Evolutionary conservation across 441 rosid genomes (phyloP), one percentile per base, ranked within the genome.

Genomic region (Aleurites moluccanus): DNA sequence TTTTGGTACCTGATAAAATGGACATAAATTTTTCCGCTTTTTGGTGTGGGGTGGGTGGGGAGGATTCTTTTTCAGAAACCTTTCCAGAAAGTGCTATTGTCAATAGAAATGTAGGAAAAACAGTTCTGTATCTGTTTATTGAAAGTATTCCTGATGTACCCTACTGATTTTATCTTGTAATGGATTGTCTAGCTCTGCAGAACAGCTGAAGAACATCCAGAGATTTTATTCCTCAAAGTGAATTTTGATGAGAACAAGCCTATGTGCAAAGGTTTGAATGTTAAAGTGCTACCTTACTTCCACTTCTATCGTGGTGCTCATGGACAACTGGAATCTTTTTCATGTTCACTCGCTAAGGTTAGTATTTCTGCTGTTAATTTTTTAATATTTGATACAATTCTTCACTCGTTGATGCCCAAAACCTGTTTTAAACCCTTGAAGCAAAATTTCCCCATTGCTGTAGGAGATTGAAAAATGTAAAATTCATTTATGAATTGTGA

Each of bases 281-380:
- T 95, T 45, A 91, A 85, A 74, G 99, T 95, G 73, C 96, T 95
- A 83, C 99, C 99, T 70, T 90, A 81, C 80, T 95, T 95, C 78
- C 99, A 92, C 87, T 95, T 95, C 75, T 95, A 92, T 77, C 92
- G 98, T 2, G 99, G 99, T 38, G 89, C 96, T 42, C 87, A 91
- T 61, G 98, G 98, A 73, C 98, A 87, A 78, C 82, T 95, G 11
- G 99, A 95, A 69, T 90, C 99, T 28, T 95, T 92, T 85, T 95
- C 99, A 2, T 95, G 99, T 78, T 95, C 99, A 67, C 97, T 95
- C 60, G 97, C 91, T 56, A 95, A 95, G 96, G 99, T 94, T 50
- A 77, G 92, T 44, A 49, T 42, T 42, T 61, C 44, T 3, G 40
- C 53, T 69, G 62, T 64, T 75, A 45, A 35, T 57, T 44, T 71